Evolutionary conservation across 2,329 filamentous ascomycete species (phyloP), one percentile per base, ranked within the genome.

Genomic region (Colletotrichum sp.): DNA sequence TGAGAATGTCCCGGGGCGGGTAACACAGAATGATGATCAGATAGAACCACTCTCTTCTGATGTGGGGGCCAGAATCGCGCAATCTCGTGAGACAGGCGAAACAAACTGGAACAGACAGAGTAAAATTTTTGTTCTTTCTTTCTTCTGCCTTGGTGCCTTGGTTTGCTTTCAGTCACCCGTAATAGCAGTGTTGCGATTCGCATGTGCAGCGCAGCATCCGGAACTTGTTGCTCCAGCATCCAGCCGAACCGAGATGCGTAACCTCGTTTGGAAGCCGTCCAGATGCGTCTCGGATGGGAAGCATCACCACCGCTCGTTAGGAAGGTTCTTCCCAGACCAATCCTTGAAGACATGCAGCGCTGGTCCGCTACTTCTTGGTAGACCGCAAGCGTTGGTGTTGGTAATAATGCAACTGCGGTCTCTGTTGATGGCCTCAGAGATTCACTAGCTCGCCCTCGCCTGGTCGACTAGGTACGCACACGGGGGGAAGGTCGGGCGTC

Each of bases 21-120:
- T 69, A 71, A 66, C 38, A 62, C 30, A 71, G 38, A 16, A 72
- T 48, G 63, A 64, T 68, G 69, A 10, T 67, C 56, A 68, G n/a
- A 43, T 73, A 55, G 69, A 58, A 73, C 69, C 73, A 75, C 73
- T 75, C 69, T 75, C 69, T 75, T 73, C 69, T 68, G 69, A 72
- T 36, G 30, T 26, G n/a, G 43, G 38, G 14, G 9, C 62, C 9
- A 63, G 69, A 72, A 75, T 75, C 69, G 43, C 32, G 56, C 73
- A 73, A 75, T 72, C 55, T 43, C 30, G 34, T 59, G 18, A 43
- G 55, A 67, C 16, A 4, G 10, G 43, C 63, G 32, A 73, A 56
- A 48, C 52, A 61, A 14, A 34, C 12, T 30, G 52, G 43, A 38
- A 58, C 43, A 21, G 5, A 16, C 28, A 21, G 28, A 18, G 5